Evolutionary conservation across 2,329 filamentous ascomycete species (phyloP).

Genomic region (Emydomyces testavorans): DNA sequence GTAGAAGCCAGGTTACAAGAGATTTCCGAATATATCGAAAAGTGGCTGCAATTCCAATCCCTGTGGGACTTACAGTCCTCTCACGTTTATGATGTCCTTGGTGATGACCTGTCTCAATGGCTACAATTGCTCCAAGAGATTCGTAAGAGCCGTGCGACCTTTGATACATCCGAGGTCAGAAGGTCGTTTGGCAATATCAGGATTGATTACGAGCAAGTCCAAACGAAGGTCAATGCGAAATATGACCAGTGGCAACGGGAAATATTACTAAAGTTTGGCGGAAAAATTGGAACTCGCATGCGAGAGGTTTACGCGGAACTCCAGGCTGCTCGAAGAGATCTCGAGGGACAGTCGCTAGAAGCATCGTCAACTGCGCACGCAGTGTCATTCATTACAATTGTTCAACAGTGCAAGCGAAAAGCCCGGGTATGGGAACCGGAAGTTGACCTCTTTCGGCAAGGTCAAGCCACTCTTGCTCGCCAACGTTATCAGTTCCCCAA

Average conservation of each 20-base stretch:
- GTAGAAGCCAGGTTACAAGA: slow-evolving; percentile 72
- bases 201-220: slow-evolving; percentile 96
- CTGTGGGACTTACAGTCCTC: slow-evolving; percentile 96
- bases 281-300: slow-evolving; percentile 78
- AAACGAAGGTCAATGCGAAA: slow-evolving; percentile 96
- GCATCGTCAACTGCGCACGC: slow-evolving; percentile 92
- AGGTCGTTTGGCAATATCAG: slow-evolving; percentile 86
- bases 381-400: slow-evolving; percentile 95
- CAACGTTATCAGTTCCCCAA: slow-evolving; percentile 87
- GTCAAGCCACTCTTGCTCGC: slow-evolving; percentile 79
- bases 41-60: slow-evolving; percentile 97
- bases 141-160: slow-evolving; percentile 85
- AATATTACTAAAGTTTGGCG: slow-evolving; percentile 84
- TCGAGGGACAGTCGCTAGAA: slow-evolving; percentile 86
- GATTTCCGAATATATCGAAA: slow-evolving; percentile 79
- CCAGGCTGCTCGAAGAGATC: slow-evolving; percentile 74
- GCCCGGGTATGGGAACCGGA: slow-evolving; percentile 91
- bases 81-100: slow-evolving; percentile 83
- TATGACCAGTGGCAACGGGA: slow-evolving; percentile 99
- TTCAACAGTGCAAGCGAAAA: slow-evolving; percentile 90
- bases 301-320: slow-evolving; percentile 86
- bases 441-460: slow-evolving; percentile 89
- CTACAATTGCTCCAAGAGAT: slow-evolving; percentile 94
- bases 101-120: slow-evolving; percentile 86
- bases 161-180: slow-evolving; percentile 91